Conservation (phyloP, 345 rosid genomes). For the Microthlaspi erraticum region DNA sequence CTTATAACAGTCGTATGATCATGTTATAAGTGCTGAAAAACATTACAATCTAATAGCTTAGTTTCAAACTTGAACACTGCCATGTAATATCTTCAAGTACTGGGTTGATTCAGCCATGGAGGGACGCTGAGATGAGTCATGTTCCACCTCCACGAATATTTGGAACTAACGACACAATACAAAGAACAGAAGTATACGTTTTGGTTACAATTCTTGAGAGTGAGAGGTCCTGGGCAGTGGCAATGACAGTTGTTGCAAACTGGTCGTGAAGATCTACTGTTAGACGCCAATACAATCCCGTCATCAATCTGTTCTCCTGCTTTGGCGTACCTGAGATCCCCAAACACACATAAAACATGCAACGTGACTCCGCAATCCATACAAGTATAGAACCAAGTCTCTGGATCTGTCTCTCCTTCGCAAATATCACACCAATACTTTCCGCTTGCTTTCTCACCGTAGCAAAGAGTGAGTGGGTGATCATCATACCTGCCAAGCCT, state of each 20-base stretch:
- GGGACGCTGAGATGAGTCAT: no score
- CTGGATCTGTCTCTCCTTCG: not conserved
- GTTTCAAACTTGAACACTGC: no score
- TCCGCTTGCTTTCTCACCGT: not conserved
- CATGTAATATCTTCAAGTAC: no score
- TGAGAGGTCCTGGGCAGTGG: not conserved
- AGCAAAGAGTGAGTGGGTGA: conserved; percentile 5
- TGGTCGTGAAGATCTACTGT: conserved; percentile 2
- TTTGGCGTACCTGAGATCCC: not conserved
- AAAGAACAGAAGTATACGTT: not conserved
- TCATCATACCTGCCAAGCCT: not conserved
- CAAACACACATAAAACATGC: not conserved
- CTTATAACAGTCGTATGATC: no score
- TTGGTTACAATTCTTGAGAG: not conserved
- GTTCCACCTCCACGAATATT: no score
- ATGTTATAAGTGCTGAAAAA: no score
- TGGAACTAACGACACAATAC: not conserved
- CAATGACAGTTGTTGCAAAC: not conserved
- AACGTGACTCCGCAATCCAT: not conserved
- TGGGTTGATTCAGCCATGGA: no score
- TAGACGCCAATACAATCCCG: not conserved
- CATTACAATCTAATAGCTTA: no score
- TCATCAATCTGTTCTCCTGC: not conserved
- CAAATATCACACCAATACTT: conserved; percentile 14
- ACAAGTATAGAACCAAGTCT: conserved; percentile 27